phyloP scores from a whole-genome alignment of 129 eudicot species.

The Flaveria bidentis region DNA sequence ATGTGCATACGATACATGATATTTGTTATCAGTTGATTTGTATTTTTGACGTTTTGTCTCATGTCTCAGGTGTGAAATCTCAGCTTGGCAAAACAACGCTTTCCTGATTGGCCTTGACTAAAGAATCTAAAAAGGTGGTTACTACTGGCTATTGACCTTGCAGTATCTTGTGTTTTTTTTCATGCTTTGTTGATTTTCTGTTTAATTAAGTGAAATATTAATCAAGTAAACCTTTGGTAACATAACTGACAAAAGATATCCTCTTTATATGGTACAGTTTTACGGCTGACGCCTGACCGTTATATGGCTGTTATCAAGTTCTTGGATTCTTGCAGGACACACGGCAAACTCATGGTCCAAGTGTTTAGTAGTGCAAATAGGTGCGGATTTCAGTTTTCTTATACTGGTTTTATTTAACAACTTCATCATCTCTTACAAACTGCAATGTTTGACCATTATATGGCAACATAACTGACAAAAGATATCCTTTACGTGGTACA shows the following conservation, averaged over 20 bases:
- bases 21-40: background rate
- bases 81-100: background rate
- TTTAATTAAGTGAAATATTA: background rate
- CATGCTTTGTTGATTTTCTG: background rate
- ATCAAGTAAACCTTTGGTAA: too few relatives aligned
- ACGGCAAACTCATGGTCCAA: background rate
- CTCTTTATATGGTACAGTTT: background rate
- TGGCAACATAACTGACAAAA: background rate
- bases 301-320: background rate
- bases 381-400: background rate
- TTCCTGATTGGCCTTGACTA: slow-evolving; percentile 2
- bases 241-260: background rate
- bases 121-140: background rate
- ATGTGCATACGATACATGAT: background rate
- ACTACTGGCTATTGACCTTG: slow-evolving; percentile 4
- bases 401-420: background rate
- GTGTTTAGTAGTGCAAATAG: background rate
- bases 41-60: background rate
- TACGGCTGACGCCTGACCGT: background rate
- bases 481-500: background rate
- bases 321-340: slow-evolving; percentile 2
- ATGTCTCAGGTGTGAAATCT: slow-evolving; percentile 1
- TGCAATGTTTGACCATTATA: too few relatives aligned
- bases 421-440: background rate
- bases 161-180: background rate